A percentile compares a stretch with the other conserved stretches of the same genome.
Conservation (phyloP, 306 rosid species). For the Malus asiatica region DNA sequence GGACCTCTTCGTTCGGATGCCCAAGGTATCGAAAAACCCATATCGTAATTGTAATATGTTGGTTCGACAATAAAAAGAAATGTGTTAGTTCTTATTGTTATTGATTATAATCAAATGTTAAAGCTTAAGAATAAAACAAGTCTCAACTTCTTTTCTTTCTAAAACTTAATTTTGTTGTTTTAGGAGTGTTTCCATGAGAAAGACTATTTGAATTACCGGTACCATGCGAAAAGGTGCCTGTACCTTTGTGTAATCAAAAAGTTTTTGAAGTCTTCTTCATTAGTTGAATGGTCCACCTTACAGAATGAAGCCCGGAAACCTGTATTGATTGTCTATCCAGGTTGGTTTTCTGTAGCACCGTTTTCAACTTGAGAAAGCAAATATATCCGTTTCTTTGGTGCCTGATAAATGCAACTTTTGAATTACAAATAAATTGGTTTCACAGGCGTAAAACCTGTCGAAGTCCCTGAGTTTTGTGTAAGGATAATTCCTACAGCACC, state of each 20-base stretch:
- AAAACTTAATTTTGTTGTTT: constrained; percentile 7
- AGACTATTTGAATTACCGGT: constrained; percentile 85
- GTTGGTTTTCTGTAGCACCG: constrained; percentile 28
- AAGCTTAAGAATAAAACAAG: no score
- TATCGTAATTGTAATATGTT: background rate
- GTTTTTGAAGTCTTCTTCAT: constrained; percentile 50
- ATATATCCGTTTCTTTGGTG: background rate
- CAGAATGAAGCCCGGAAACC: constrained; percentile 91
- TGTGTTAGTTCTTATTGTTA: background rate
- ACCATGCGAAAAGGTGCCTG: constrained; percentile 76
- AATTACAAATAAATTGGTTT: background rate
- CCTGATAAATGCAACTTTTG: constrained; percentile 2
- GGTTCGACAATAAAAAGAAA: background rate
- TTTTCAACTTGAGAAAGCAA: background rate
- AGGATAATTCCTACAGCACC: constrained; percentile 63
- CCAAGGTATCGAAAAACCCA: constrained; percentile 45
- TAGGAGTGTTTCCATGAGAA: constrained; percentile 92
- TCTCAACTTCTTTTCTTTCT: background rate
- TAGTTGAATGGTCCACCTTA: constrained; percentile 70
- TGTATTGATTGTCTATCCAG: constrained; percentile 58
- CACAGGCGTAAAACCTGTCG: constrained; percentile 49
- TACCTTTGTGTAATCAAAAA: constrained; percentile 73
- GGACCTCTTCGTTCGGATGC: constrained; percentile 64
- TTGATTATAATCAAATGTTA: background rate
- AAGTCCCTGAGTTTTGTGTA: constrained; percentile 39